Evolutionary conservation across 257 asterid genomes (phyloP).

Genomic region (Nemophila menziesii): DNA sequence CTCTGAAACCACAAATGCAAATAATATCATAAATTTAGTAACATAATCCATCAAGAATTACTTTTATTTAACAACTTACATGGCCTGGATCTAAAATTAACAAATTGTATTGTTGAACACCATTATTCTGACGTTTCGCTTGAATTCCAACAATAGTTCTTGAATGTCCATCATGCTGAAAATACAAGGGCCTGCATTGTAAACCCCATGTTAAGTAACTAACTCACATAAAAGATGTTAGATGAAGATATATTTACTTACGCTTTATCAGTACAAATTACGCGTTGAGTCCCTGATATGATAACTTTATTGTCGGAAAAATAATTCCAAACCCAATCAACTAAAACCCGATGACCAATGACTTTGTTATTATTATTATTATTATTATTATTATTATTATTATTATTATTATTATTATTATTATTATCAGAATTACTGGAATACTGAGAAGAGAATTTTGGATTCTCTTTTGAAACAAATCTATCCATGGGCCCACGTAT

Average conservation of each 20-base stretch:
- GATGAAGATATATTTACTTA: constrained; percentile 25
- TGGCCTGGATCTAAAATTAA: constrained; percentile 71
- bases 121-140: constrained; percentile 39
- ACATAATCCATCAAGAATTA: neutral
- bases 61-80: constrained; percentile 35
- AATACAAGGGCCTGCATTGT: constrained; percentile 69
- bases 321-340: constrained; percentile 86
- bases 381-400: too few species aligned
- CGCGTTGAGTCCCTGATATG: constrained; percentile 31
- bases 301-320: constrained; percentile 33
- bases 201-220: constrained; percentile 7
- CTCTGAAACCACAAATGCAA: constrained; percentile 20
- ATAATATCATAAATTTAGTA: neutral
- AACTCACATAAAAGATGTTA: neutral
- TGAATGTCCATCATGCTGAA: constrained; percentile 91
- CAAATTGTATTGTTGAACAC: constrained; percentile 47
- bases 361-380: too few species aligned
- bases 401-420: too few species aligned
- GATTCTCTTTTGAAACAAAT: constrained; percentile 33
- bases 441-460: constrained; percentile 14
- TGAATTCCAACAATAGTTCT: constrained; percentile 94
- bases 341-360: constrained; percentile 45
- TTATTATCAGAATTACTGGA: constrained; percentile 12
- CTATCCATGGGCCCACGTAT: constrained; percentile 81
- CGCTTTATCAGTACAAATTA: constrained; percentile 61